Conservation (phyloP, 768 basidiomycete species). For the Imleria badia region DNA sequence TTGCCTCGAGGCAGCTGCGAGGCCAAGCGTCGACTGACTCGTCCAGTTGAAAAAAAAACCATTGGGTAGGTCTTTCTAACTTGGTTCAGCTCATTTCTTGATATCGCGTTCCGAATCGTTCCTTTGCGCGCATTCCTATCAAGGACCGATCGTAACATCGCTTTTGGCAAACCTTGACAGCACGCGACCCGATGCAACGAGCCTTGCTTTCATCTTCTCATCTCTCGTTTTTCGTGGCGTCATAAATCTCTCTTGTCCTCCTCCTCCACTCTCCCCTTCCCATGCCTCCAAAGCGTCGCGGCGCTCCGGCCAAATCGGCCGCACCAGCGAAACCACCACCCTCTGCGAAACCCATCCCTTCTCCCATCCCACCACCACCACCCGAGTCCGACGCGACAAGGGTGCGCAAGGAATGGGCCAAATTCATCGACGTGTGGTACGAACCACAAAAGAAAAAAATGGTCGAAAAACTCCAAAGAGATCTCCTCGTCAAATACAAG, state of each 20-base stretch:
- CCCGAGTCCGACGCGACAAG: constrained; percentile 21
- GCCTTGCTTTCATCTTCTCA: constrained; percentile 12
- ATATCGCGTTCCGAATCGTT: constrained; percentile 20
- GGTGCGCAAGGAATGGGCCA: constrained; percentile 33
- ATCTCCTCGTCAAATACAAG: constrained; percentile 34
- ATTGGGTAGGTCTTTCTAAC: constrained; percentile 6
- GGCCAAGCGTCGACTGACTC: neutral
- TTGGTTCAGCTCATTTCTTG: neutral
- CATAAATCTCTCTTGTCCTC: constrained; percentile 9
- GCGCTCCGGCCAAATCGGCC: constrained; percentile 16
- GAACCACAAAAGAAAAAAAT: constrained; percentile 30
- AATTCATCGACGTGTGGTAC: constrained; percentile 30
- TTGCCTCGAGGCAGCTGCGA: constrained; percentile 29
- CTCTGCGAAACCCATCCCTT: constrained; percentile 12
- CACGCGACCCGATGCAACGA: constrained; percentile 31
- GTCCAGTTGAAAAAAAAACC: neutral
- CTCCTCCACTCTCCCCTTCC: neutral
- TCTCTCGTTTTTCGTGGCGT: constrained; percentile 13
- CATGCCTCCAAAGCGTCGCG: constrained; percentile 34
- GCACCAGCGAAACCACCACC: constrained; percentile 13
- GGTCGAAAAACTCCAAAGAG: constrained; percentile 31
- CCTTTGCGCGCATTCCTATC: constrained; percentile 38
- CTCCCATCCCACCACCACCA: constrained; percentile 7
- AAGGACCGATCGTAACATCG: constrained; percentile 32
- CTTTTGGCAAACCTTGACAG: constrained; percentile 21